These are phyloP conservation scores for Hirsutella minnesotensis DNA, from an alignment of 2,329 filamentous ascomycete genomes.

Conservation along the genomic window DNA sequence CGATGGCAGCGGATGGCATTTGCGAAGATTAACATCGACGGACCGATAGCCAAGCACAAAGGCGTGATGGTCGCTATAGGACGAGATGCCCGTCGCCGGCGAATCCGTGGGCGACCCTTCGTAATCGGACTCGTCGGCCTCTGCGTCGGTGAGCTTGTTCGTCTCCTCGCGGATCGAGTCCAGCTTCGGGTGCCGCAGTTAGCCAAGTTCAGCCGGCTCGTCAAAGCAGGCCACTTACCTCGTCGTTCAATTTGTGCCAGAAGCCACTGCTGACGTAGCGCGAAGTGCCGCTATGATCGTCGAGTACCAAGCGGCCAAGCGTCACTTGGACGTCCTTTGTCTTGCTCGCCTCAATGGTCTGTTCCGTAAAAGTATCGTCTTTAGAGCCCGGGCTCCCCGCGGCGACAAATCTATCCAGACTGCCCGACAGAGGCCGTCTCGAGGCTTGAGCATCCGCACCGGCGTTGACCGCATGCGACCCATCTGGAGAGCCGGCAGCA, in stretches of 20 bases:
- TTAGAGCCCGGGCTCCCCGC: constrained; percentile 10
- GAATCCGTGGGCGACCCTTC: constrained; percentile 43
- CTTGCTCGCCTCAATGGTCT: constrained; percentile 17
- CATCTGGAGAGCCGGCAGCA: constrained; percentile 18
- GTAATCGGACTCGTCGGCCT: constrained; percentile 42
- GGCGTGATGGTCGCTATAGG: constrained; percentile 46
- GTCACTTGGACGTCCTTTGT: constrained; percentile 25
- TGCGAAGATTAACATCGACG: constrained; percentile 51
- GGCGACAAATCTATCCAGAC: constrained; percentile 5
- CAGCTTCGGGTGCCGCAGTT: constrained; percentile 13
- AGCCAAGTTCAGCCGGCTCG: not conserved
- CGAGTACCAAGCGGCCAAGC: constrained; percentile 58
- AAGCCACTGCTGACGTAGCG: constrained; percentile 68
- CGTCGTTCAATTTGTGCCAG: constrained; percentile 65
- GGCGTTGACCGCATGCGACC: not conserved
- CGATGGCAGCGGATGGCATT: constrained; percentile 52
- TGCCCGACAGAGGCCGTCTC: constrained; percentile 1
- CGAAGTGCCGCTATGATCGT: constrained; percentile 54
- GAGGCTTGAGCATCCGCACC: constrained; percentile 3
- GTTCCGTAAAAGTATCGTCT: constrained; percentile 17
- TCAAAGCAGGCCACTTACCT: constrained; percentile 32
- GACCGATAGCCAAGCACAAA: constrained; percentile 67
- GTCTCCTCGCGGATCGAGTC: constrained; percentile 36
- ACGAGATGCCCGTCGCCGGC: constrained; percentile 18
- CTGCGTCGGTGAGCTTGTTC: constrained; percentile 30